Evolutionary conservation across 2,329 filamentous ascomycete genomes (phyloP).

Genomic region (Cyclaneusma minus): DNA sequence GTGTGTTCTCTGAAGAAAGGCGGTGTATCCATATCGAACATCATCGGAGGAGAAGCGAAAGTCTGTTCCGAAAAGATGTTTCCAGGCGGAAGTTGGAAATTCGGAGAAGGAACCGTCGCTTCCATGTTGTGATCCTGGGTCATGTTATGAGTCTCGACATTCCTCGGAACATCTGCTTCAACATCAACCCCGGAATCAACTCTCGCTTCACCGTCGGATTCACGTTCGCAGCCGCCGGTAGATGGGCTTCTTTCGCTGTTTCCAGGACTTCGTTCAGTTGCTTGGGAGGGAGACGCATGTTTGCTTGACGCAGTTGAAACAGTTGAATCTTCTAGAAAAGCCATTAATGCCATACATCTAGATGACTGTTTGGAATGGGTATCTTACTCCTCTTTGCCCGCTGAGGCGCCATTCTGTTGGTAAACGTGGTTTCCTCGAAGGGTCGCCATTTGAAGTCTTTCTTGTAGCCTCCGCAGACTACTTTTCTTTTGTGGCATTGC

Average conservation of each 20-base stretch:
- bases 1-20: slow-evolving; percentile 13
- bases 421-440: slow-evolving; percentile 47
- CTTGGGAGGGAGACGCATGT: no score
- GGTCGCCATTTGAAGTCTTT: slow-evolving; percentile 64
- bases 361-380: no score
- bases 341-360: no score
- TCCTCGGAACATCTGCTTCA: slow-evolving; percentile 13
- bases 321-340: no score
- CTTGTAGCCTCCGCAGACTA: slow-evolving; percentile 55
- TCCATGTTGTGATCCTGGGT: slow-evolving; percentile 17
- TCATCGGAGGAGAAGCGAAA: slow-evolving; percentile 13
- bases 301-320: no score
- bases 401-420: slow-evolving; percentile 21
- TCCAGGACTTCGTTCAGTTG: no score
- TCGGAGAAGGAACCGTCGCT: slow-evolving; percentile 12
- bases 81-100: slow-evolving; percentile 5
- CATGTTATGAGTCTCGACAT: no score
- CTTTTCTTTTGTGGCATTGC: slow-evolving; percentile 49
- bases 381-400: slow-evolving; percentile 11
- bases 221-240: no score
- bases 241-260: no score
- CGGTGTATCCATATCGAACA: slow-evolving; percentile 17
- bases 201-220: no score
- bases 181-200: slow-evolving; percentile 9
- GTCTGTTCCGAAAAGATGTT: slow-evolving; percentile 9